These are phyloP conservation scores for Martensiomyces pterosporus DNA, from an alignment of 192 early-diverging fungal genomes.

Conservation along the genomic window DNA sequence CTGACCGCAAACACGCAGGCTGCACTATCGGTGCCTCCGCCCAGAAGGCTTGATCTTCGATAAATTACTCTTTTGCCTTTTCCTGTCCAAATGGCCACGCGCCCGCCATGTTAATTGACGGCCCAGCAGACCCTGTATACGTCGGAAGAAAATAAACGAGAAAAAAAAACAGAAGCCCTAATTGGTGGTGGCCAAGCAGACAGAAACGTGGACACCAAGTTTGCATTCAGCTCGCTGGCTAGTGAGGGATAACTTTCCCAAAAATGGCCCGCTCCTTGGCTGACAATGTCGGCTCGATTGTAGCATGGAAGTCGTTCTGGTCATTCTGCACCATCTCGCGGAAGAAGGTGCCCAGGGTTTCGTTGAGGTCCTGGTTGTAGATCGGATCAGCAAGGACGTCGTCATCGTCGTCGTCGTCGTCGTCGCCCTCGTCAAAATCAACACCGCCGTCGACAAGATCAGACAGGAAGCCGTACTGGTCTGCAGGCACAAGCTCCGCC, in stretches of 20 bases:
- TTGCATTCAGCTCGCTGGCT: background rate
- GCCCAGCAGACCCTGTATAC: no score
- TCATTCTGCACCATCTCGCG: slow-evolving; percentile 13
- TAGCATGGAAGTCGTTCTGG: slow-evolving; percentile 12
- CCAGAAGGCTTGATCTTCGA: slow-evolving; percentile 13
- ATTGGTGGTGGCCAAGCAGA: no score
- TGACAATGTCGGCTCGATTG: slow-evolving; percentile 30
- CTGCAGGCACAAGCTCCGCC: slow-evolving; percentile 3
- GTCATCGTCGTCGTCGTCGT: slow-evolving; percentile 28
- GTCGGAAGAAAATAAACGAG: background rate
- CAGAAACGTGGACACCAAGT: no score
- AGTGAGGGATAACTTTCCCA: slow-evolving; percentile 7
- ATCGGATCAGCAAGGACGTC: slow-evolving; percentile 41
- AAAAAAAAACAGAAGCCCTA: background rate
- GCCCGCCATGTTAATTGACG: no score
- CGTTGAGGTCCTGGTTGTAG: slow-evolving; percentile 45
- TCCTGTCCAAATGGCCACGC: no score
- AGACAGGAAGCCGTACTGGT: slow-evolving; percentile 25
- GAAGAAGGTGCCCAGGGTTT: slow-evolving; percentile 30
- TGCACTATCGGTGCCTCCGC: slow-evolving; percentile 32
- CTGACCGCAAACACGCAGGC: slow-evolving; percentile 41
- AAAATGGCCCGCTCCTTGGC: slow-evolving; percentile 15
- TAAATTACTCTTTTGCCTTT: slow-evolving; percentile 1
- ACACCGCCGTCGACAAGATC: slow-evolving; percentile 11
- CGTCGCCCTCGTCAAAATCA: slow-evolving; percentile 15